These are phyloP conservation scores for Physaria fendleri DNA, from an alignment of 345 rosid genomes.

Conservation along the genomic window DNA sequence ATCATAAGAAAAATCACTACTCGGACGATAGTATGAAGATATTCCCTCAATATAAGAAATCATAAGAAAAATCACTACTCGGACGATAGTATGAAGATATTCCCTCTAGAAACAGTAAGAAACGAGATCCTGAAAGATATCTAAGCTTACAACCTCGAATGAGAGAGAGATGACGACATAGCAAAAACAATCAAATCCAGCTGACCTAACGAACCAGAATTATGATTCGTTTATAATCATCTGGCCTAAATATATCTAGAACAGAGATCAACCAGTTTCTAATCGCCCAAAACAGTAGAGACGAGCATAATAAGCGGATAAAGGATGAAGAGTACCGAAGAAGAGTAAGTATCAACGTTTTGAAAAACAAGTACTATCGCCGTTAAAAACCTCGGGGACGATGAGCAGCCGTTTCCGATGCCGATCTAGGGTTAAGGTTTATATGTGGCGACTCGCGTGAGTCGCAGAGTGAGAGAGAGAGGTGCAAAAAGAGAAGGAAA, in stretches of 20 bases:
- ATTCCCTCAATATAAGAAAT: not conserved
- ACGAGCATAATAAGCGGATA: not conserved
- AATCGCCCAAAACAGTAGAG: not conserved
- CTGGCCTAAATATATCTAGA: not conserved
- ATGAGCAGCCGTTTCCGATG: not conserved
- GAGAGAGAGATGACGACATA: not conserved
- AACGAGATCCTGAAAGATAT: not conserved
- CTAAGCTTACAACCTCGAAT: not conserved
- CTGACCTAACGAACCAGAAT: not conserved
- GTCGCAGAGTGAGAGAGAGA: conserved; percentile 1
- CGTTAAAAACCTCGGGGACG: not conserved
- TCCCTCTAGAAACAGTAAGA: not conserved
- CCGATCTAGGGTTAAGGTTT: conserved; percentile 24
- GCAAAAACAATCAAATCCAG: not conserved
- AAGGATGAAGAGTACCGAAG: not conserved
- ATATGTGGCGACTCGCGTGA: conserved; percentile 10
- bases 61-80: not conserved
- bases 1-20: not conserved
- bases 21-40: no score
- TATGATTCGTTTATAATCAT: not conserved
- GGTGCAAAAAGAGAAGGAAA: not conserved
- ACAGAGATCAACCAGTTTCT: not conserved
- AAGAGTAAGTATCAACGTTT: conserved; percentile 1
- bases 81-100: no score
- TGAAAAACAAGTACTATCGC: not conserved